These are phyloP conservation scores for Dispira parvispora DNA, from an alignment of 192 early-diverging fungal genomes.

Conservation along the genomic window DNA sequence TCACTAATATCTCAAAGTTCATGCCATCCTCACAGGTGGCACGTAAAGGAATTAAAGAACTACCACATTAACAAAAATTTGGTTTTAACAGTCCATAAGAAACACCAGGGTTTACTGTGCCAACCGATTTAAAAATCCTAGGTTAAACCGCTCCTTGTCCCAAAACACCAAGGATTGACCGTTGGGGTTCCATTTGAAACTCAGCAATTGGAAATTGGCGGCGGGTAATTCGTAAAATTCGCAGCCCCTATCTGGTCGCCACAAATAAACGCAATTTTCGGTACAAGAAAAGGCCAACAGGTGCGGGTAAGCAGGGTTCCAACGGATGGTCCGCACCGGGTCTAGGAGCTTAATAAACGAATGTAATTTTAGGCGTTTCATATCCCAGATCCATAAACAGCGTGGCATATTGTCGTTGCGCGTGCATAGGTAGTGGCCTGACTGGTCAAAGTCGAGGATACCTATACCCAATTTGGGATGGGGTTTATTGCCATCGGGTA, in stretches of 20 bases:
- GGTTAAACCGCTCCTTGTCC: conserved; percentile 47
- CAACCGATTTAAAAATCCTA: conserved; percentile 15
- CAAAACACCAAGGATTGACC: conserved; percentile 33
- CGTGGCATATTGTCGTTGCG: conserved; percentile 46
- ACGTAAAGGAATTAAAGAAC: no score
- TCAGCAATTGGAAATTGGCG: conserved; percentile 16
- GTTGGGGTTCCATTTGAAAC: conserved; percentile 36
- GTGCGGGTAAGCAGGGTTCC: conserved; percentile 32
- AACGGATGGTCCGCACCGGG: conserved; percentile 22
- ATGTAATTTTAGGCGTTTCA: conserved; percentile 18
- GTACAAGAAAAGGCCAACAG: conserved; percentile 29
- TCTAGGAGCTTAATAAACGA: conserved; percentile 25
- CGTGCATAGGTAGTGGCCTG: conserved; percentile 37
- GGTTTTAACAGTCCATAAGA: no score
- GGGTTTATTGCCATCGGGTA: conserved; percentile 47
- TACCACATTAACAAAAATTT: no score
- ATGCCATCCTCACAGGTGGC: no score
- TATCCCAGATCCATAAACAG: conserved; percentile 39
- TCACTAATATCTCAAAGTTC: no score
- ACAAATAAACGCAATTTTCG: conserved; percentile 31
- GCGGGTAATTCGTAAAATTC: conserved; percentile 35
- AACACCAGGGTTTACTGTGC: no score
- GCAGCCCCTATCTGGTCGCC: conserved; percentile 20
- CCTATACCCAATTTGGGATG: conserved; percentile 61
- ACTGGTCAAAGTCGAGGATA: conserved; percentile 41